These are phyloP conservation scores for Rhododendron williamsianum DNA, from an alignment of 148 eudicot species.

Conservation along the genomic window DNA sequence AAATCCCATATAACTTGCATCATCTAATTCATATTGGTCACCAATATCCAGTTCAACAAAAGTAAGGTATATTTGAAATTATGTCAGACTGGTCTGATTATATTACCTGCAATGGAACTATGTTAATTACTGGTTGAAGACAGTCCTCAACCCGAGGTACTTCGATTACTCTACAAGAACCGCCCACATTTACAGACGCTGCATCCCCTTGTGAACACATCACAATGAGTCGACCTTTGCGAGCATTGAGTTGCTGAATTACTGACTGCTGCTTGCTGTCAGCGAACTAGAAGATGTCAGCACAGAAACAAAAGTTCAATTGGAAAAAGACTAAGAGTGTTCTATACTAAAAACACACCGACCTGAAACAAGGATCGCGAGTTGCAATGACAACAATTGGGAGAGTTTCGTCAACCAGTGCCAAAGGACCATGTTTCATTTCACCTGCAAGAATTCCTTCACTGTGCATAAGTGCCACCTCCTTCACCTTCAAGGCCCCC, in stretches of 20 bases:
- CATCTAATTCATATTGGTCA: neutral
- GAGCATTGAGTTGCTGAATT: constrained; percentile 96
- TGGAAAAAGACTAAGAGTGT: neutral
- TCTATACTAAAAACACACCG: constrained; percentile 4
- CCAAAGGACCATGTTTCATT: constrained; percentile 98
- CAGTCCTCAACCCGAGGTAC: constrained; percentile 92
- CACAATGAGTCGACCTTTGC: constrained; percentile 88
- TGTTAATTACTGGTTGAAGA: constrained; percentile 94
- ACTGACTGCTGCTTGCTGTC: constrained; percentile 97
- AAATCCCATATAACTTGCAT: neutral
- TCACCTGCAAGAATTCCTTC: constrained; percentile 99
- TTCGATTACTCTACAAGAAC: constrained; percentile 77
- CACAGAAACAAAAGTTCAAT: neutral
- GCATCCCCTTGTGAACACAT: constrained; percentile 89
- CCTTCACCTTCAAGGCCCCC: constrained; percentile 97
- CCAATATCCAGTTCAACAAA: neutral
- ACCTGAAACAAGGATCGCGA: constrained; percentile 91
- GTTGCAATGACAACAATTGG: constrained; percentile 94
- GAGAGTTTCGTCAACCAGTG: constrained; percentile 87
- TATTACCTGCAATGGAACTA: constrained; percentile 89
- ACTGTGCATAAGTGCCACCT: constrained; percentile 97
- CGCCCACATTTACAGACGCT: constrained; percentile 61
- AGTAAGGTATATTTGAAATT: neutral
- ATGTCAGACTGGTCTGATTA: neutral
- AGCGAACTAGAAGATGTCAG: constrained; percentile 14